A percentile compares a stretch with the other conserved stretches of the same genome.
phyloP scores from a whole-genome alignment of 169 alveolate genomes.

The Plasmodium knowlesi region DNA sequence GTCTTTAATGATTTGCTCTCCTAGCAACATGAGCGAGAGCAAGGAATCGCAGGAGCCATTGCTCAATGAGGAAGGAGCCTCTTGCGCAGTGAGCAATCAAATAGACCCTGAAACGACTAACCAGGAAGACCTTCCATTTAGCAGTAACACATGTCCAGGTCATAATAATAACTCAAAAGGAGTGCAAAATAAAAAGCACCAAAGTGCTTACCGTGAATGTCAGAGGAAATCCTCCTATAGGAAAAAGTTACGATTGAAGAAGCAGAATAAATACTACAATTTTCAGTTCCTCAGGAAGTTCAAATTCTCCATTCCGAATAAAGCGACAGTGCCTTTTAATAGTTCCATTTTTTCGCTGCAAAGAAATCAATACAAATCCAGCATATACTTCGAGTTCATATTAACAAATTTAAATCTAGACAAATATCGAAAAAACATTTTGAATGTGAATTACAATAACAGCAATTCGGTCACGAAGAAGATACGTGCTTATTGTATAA shows the following conservation, averaged over 20 bases:
- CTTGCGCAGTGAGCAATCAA: neutral
- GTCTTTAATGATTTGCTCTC: neutral
- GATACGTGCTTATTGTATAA: conserved; percentile 35
- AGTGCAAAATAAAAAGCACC: neutral
- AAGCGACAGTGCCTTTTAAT: conserved; percentile 26
- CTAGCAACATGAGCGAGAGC: neutral
- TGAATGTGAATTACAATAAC: conserved; percentile 56
- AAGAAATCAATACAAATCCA: conserved; percentile 46
- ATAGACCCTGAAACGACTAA: neutral
- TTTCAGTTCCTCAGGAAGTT: conserved; percentile 34
- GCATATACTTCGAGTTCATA: conserved; percentile 31
- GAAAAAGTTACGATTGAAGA: conserved; percentile 3
- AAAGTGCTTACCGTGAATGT: conserved; percentile 17
- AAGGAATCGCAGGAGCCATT: neutral
- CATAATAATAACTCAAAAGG: neutral
- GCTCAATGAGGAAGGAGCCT: neutral
- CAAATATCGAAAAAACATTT: conserved; percentile 42
- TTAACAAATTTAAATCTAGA: conserved; percentile 60
- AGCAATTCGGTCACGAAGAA: conserved; percentile 31
- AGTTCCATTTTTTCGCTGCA: conserved; percentile 62
- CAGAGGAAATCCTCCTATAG: neutral
- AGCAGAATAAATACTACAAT: neutral
- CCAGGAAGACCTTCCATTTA: neutral
- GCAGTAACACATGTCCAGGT: neutral
- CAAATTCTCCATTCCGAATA: conserved; percentile 29